These are phyloP conservation scores for Aspergillus asperescens DNA, from an alignment of 495 filamentous ascomycete genomes.

Conservation along the genomic window DNA sequence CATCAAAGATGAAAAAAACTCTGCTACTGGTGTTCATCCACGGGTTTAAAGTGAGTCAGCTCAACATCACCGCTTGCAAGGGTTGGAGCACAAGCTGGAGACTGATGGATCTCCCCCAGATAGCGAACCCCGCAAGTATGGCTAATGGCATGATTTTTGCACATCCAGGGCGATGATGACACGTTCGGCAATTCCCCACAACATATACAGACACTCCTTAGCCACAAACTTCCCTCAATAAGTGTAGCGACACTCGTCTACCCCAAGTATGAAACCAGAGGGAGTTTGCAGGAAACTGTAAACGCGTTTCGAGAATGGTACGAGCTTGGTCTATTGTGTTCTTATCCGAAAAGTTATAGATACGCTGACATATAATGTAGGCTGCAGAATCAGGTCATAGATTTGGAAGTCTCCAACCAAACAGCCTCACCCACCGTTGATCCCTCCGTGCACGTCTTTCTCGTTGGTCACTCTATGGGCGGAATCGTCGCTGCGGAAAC, in stretches of 20 bases:
- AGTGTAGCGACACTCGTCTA: conserved; percentile 68
- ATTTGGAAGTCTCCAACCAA: conserved; percentile 79
- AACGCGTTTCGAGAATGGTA: conserved; percentile 81
- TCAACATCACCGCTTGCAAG: too few relatives aligned
- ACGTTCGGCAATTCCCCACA: conserved; percentile 79
- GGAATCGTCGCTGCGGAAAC: conserved; percentile 93
- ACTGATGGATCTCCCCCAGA: too few relatives aligned
- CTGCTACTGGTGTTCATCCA: too few relatives aligned
- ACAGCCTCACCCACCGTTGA: conserved; percentile 85
- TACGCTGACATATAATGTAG: conserved; percentile 35
- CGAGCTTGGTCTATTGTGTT: not conserved
- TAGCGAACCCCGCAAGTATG: too few relatives aligned
- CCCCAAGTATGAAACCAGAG: conserved; percentile 87
- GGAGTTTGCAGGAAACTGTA: conserved; percentile 78
- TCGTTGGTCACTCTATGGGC: conserved; percentile 94
- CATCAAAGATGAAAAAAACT: too few relatives aligned
- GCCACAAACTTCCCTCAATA: conserved; percentile 67
- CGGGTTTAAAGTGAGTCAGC: too few relatives aligned
- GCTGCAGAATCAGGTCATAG: conserved; percentile 88
- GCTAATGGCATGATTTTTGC: not conserved
- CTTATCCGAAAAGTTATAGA: not conserved
- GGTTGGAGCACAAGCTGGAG: too few relatives aligned
- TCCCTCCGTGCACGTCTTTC: conserved; percentile 75
- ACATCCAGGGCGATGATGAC: conserved; percentile 69
- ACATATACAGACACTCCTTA: conserved; percentile 65